phyloP scores from a whole-genome alignment of 225 moss, liverwort and hornwort genomes.

The Lunularia cruciata region DNA sequence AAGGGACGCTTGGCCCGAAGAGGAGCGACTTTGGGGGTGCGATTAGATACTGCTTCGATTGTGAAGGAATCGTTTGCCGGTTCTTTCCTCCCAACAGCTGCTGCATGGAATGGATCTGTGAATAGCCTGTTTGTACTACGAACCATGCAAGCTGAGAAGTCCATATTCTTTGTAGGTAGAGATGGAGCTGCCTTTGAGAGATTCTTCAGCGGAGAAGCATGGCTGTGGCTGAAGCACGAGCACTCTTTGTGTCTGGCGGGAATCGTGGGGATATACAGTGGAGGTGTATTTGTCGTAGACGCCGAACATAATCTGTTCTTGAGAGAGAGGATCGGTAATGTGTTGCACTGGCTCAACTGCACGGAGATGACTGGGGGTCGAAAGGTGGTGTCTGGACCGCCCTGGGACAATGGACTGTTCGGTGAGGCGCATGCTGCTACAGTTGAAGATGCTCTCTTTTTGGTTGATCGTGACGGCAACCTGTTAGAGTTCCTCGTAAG shows the following conservation, averaged over 20 bases:
- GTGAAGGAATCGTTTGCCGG: constrained; percentile 9
- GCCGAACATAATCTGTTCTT: constrained; percentile 40
- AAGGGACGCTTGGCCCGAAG: constrained; percentile 39
- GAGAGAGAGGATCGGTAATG: constrained; percentile 41
- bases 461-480: constrained; percentile 40
- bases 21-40: constrained; percentile 11
- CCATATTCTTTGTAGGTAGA: constrained; percentile 44
- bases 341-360: constrained; percentile 50
- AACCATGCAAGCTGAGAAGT: constrained; percentile 46
- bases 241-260: constrained; percentile 32
- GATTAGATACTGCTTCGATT: background rate
- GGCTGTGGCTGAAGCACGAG: constrained; percentile 51
- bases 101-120: constrained; percentile 34
- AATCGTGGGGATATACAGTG: constrained; percentile 42
- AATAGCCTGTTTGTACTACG: constrained; percentile 40
- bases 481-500: constrained; percentile 48
- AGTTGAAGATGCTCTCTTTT: constrained; percentile 43
- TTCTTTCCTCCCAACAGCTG: constrained; percentile 20
- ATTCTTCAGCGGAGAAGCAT: constrained; percentile 45
- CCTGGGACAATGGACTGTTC: constrained; percentile 47
- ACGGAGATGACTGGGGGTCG: constrained; percentile 32
- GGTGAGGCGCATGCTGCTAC: constrained; percentile 42
- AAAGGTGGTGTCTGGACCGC: constrained; percentile 44
- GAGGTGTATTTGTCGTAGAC: constrained; percentile 46
- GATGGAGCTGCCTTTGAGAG: constrained; percentile 48